A percentile compares a stretch with the other conserved stretches of the same genome.
These are phyloP conservation scores for Dactylellina leptospora DNA, from an alignment of 2,329 filamentous ascomycete species.

Conservation along the genomic window DNA sequence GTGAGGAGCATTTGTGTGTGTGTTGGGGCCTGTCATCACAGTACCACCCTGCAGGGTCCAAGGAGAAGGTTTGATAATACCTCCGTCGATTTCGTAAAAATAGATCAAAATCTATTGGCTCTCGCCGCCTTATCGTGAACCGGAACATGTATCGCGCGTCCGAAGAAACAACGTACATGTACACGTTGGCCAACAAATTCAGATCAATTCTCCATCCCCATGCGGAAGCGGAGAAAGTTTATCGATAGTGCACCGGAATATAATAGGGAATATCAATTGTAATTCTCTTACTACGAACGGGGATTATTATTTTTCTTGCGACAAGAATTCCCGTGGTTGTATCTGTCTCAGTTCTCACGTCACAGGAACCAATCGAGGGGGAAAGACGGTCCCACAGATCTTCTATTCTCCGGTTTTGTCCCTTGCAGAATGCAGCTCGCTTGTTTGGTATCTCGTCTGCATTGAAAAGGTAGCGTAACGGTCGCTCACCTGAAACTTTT, in stretches of 20 bases:
- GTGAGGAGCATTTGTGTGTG: too few species aligned
- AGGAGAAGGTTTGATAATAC: neutral
- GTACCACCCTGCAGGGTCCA: constrained; percentile 6
- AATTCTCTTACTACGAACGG: too few species aligned
- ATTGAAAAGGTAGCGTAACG: too few species aligned
- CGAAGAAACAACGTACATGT: too few species aligned
- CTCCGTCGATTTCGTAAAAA: constrained; percentile 16
- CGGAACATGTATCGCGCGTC: neutral
- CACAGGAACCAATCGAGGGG: neutral
- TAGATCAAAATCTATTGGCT: neutral
- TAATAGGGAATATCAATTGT: neutral
- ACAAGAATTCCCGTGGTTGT: constrained; percentile 5
- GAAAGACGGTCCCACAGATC: neutral
- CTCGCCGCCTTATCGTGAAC: neutral
- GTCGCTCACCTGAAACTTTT: neutral
- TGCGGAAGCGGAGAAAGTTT: neutral
- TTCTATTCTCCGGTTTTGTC: neutral
- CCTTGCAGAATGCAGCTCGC: constrained; percentile 14
- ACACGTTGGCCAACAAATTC: too few species aligned
- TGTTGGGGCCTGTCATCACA: too few species aligned
- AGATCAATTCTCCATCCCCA: neutral
- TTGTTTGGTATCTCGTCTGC: neutral
- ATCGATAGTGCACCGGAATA: constrained; percentile 6
- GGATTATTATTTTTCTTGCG: neutral
- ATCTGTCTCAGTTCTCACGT: neutral